A percentile compares a stretch with the other conserved stretches of the same genome.
Conservation (phyloP, 129 eudicot genomes). For the Flaveria sonorensis region DNA sequence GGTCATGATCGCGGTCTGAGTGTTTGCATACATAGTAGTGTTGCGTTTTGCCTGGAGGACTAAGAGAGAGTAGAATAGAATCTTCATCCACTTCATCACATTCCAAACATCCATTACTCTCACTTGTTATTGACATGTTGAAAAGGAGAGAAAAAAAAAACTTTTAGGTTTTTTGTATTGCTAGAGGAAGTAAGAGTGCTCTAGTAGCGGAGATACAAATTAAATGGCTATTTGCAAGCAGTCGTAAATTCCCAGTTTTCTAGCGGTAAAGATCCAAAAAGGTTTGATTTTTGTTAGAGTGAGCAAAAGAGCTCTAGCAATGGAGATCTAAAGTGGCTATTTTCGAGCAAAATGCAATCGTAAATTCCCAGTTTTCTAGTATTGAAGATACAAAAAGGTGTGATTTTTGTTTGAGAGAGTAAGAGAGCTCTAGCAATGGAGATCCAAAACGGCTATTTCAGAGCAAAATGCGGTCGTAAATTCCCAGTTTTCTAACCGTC, state of each 20-base stretch:
- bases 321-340: too few species aligned
- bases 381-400: background rate
- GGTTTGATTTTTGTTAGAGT: background rate
- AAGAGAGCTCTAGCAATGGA: too few species aligned
- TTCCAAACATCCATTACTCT: constrained; percentile 49
- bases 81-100: constrained; percentile 48
- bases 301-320: too few species aligned
- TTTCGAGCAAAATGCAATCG: too few species aligned
- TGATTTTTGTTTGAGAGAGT: background rate
- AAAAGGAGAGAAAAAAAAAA: background rate
- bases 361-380: too few species aligned
- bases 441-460: too few species aligned
- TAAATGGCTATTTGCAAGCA: too few species aligned
- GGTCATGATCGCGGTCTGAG: background rate
- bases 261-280: background rate
- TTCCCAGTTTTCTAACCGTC: too few species aligned
- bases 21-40: constrained; percentile 15
- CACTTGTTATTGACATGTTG: constrained; percentile 47
- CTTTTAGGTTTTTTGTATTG: background rate
- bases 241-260: too few species aligned
- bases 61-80: constrained; percentile 66
- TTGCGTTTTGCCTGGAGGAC: constrained; percentile 71
- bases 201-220: too few species aligned
- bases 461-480: too few species aligned
- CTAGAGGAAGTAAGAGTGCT: background rate